These are phyloP conservation scores for Harringtonia lauricola DNA, from an alignment of 2,329 filamentous ascomycete genomes.

Conservation along the genomic window DNA sequence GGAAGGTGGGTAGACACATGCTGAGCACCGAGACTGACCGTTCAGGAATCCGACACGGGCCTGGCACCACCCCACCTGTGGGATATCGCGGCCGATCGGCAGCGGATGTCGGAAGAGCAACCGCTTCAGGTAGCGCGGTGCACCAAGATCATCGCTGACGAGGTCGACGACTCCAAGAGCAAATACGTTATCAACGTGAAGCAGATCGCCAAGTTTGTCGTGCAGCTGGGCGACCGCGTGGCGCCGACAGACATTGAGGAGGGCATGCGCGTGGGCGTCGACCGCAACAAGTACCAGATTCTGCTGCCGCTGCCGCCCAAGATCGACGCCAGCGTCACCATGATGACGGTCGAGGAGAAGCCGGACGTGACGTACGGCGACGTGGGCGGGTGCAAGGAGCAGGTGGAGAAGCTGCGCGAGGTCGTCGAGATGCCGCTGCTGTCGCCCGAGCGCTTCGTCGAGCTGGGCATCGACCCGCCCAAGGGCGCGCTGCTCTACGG, in stretches of 20 bases:
- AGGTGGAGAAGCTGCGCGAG: conserved; percentile 97
- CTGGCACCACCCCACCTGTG: conserved; percentile 96
- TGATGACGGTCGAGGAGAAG: conserved; percentile 99
- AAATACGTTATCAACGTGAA: conserved; percentile 99
- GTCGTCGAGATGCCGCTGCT: conserved; percentile 97
- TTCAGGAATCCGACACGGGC: conserved; percentile 91
- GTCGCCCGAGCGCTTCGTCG: conserved; percentile 94
- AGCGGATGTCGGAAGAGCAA: conserved; percentile 98
- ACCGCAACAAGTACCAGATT: conserved; percentile 99
- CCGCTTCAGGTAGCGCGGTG: conserved; percentile 94
- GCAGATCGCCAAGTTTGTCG: conserved; percentile 98
- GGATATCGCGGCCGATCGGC: conserved; percentile 94
- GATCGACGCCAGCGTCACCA: conserved; percentile 97
- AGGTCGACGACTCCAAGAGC: conserved; percentile 93
- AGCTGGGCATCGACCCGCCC: conserved; percentile 95
- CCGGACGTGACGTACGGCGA: conserved; percentile 98
- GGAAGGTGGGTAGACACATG: conserved; percentile 5
- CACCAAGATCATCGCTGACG: conserved; percentile 97
- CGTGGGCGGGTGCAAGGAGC: conserved; percentile 97
- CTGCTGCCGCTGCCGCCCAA: conserved; percentile 91
- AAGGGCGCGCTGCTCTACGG: conserved; percentile 96
- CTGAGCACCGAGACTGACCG: conserved; percentile 13
- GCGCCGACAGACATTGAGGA: conserved; percentile 98
- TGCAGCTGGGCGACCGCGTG: conserved; percentile 92
- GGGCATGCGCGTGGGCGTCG: conserved; percentile 96